phyloP scores from a whole-genome alignment of 164 flowering plant genomes.

The Amborella trichopoda region DNA sequence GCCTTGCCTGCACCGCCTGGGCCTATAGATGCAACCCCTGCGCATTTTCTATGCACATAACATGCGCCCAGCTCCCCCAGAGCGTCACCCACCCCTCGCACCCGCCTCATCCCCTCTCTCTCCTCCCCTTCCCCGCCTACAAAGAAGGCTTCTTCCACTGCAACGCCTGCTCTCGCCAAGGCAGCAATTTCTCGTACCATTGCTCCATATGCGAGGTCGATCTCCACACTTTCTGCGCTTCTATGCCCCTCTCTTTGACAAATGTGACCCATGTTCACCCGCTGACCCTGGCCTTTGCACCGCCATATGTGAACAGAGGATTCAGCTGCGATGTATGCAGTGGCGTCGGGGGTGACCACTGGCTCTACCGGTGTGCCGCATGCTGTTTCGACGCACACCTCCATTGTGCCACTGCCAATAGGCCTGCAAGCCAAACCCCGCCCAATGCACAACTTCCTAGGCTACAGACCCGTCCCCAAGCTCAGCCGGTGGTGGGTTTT shows the following conservation, averaged over 20 bases:
- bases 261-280: conserved; percentile 25
- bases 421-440: too few relatives aligned
- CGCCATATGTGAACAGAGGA: conserved; percentile 16
- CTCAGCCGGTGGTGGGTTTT: too few relatives aligned
- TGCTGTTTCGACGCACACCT: conserved; percentile 35
- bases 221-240: conserved; percentile 23
- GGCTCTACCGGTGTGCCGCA: conserved; percentile 26
- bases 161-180: conserved; percentile 27
- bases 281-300: conserved; percentile 19
- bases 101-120: conserved; percentile 18
- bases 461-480: too few relatives aligned
- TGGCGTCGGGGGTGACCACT: conserved; percentile 13
- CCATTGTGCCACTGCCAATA: conserved; percentile 14
- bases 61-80: conserved; percentile 12
- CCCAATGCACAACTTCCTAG: too few relatives aligned
- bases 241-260: conserved; percentile 13
- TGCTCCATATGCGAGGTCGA: conserved; percentile 22
- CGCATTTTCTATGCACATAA: conserved; percentile 14
- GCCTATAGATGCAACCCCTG: conserved; percentile 15
- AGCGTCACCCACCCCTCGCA: conserved; percentile 19
- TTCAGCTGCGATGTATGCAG: conserved; percentile 28
- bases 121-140: conserved; percentile 22
- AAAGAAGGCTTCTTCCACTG: conserved; percentile 26
- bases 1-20: conserved; percentile 1
- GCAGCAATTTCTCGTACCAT: conserved; percentile 31